Evolutionary conservation across 805 yeast genomes (phyloP).

Genomic region (Diddensiella transvaalensis): DNA sequence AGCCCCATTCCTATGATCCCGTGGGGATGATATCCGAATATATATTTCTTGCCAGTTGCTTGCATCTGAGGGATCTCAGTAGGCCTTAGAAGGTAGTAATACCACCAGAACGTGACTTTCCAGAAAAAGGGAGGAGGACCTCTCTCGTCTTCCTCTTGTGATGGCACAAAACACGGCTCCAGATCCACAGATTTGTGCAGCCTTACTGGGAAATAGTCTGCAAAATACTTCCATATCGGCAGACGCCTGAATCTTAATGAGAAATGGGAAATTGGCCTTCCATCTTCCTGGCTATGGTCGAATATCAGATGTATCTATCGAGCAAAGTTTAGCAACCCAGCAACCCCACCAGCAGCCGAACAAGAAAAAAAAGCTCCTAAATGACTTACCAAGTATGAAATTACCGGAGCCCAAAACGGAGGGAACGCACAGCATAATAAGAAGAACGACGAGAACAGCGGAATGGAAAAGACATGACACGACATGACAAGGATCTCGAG

Average conservation of each 20-base stretch:
- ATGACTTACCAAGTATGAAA: conserved; percentile 52
- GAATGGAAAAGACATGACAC: conserved; percentile 71
- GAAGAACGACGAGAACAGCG: conserved; percentile 43
- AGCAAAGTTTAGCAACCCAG: background rate
- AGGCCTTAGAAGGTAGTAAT: conserved; percentile 13
- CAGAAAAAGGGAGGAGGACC: conserved; percentile 11
- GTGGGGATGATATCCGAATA: conserved; percentile 94
- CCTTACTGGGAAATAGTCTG: conserved; percentile 73
- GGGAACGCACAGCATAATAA: conserved; percentile 58
- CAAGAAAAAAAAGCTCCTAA: background rate
- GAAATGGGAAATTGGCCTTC: conserved; percentile 56
- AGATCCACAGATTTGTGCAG: conserved; percentile 66
- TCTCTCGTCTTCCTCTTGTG: conserved; percentile 1
- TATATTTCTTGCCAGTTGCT: conserved; percentile 47
- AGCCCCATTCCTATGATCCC: conserved; percentile 93
- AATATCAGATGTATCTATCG: conserved; percentile 45
- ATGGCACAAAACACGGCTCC: conserved; percentile 52
- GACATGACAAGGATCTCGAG: conserved; percentile 65
- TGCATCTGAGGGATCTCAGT: conserved; percentile 44
- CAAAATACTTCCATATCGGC: conserved; percentile 66
- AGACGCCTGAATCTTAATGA: conserved; percentile 55
- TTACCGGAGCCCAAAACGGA: conserved; percentile 60
- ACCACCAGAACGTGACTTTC: conserved; percentile 24
- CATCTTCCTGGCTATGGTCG: conserved; percentile 73
- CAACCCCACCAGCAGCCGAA: background rate